phyloP scores from a whole-genome alignment of 768 basidiomycete genomes.

The Nidula microcarpa region DNA sequence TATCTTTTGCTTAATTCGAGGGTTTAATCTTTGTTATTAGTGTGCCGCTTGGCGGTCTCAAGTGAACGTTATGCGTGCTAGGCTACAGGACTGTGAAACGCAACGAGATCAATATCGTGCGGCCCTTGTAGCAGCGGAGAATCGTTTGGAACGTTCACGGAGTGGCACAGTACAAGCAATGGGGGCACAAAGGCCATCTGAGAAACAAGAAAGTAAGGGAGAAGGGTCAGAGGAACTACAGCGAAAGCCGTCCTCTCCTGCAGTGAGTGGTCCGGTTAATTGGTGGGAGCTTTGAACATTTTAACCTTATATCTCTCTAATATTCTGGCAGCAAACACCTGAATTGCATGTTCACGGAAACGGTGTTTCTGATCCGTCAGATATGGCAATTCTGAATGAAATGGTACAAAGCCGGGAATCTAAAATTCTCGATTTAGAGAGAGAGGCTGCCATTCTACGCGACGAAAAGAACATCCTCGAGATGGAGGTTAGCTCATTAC shows the following conservation, averaged over 20 bases:
- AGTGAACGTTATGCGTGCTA: constrained; percentile 43
- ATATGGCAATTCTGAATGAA: constrained; percentile 36
- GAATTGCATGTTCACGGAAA: constrained; percentile 28
- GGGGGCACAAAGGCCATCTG: constrained; percentile 25
- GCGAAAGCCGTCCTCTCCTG: constrained; percentile 58
- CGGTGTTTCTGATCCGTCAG: constrained; percentile 30
- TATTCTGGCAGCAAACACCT: constrained; percentile 35
- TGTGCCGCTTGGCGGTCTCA: constrained; percentile 58
- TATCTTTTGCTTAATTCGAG: neutral
- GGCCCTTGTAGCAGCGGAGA: constrained; percentile 55
- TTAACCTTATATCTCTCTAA: constrained; percentile 43
- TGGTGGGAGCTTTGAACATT: constrained; percentile 59
- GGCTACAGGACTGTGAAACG: constrained; percentile 46
- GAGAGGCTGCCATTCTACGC: constrained; percentile 39
- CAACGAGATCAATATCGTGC: constrained; percentile 47
- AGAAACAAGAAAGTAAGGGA: constrained; percentile 21
- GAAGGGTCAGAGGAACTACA: constrained; percentile 45
- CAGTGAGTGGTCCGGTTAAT: constrained; percentile 68
- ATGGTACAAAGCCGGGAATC: constrained; percentile 38
- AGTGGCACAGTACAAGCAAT: constrained; percentile 51
- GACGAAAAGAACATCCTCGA: constrained; percentile 41
- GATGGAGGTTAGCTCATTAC: constrained; percentile 19
- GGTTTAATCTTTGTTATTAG: constrained; percentile 27
- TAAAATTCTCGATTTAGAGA: constrained; percentile 46
- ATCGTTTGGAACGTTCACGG: constrained; percentile 55